Evolutionary conservation across 2,329 filamentous ascomycete genomes (phyloP), one percentile per base, ranked within the genome.

Genomic region (Cryphonectria nitschkei): DNA sequence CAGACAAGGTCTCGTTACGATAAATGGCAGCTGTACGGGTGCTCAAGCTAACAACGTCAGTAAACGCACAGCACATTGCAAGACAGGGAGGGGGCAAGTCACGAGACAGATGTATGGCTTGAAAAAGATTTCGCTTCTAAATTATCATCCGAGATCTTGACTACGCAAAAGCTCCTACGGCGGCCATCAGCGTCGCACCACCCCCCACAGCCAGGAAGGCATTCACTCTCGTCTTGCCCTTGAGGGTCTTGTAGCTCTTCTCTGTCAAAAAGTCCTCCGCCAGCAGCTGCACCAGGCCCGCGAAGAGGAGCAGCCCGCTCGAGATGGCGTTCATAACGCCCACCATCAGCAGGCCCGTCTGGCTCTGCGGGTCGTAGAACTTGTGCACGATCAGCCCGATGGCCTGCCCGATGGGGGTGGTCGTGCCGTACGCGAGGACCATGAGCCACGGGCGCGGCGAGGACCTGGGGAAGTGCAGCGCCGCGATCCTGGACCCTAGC

Each of bases 261-360:
- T 93, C 91, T 16, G 88, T 89, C 72, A 94, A 77, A 75, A 97
- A 97, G 76, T 97, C 94, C 80, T 97, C 93, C 0, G 93, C 92
- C 63, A 97, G 84, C 29, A 97, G 84, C 81, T 97, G 93, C 4
- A 97, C 94, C 60, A 97, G 82, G 0, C 93, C 93, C 0, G 94
- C 93, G 78, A 95, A 97, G 3, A 97, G 84, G 39, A 97, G 81
- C 66, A 97, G 83, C 0, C 94, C 94, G 66, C 91, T 91, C 13
- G 92, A 94, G 67, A 97, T 92, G 54, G 93, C 93, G 76, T 97
- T 97, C 86, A 95, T 96, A 77, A 95, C 89, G 9, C 94, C 94
- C 7, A 97, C 93, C 82, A 95, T 91, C 37, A 97, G 82, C 64
- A 97, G 81, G 0, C 94, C 93, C 0, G 89, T 88, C 77, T 93